These are phyloP conservation scores for Suillus sp. DNA, from an alignment of 768 basidiomycete genomes.

Conservation along the genomic window DNA sequence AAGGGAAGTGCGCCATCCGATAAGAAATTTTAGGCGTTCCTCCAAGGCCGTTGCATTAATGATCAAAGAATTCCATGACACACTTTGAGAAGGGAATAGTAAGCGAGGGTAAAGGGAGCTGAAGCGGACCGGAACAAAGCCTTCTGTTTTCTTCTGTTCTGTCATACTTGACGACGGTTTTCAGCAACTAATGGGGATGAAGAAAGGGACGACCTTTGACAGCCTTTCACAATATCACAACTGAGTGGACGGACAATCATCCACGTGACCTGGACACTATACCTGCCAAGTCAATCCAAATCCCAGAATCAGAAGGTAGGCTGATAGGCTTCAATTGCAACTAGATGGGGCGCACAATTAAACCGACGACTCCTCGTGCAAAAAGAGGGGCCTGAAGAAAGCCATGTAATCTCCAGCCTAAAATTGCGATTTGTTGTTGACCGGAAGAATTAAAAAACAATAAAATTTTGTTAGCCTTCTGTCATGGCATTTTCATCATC, in stretches of 20 bases:
- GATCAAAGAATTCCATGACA: background rate
- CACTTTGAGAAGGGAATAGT: background rate
- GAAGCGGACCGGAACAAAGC: background rate
- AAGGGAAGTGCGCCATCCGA: slow-evolving; percentile 5
- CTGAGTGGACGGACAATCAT: background rate
- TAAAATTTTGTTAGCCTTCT: slow-evolving; percentile 22
- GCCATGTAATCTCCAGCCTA: background rate
- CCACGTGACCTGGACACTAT: slow-evolving; percentile 12
- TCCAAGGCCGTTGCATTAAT: background rate
- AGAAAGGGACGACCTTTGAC: slow-evolving; percentile 10
- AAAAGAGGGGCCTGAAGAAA: background rate
- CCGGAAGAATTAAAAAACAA: slow-evolving; percentile 4
- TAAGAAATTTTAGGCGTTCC: slow-evolving; percentile 7
- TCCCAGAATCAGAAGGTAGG: background rate
- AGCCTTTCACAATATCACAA: slow-evolving; percentile 8
- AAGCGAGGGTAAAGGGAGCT: background rate
- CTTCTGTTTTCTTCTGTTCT: background rate
- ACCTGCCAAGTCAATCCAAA: slow-evolving; percentile 5
- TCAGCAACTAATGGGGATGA: slow-evolving; percentile 9
- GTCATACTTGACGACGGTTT: slow-evolving; percentile 2
- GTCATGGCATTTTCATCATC: slow-evolving; percentile 25
- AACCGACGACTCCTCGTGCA: background rate
- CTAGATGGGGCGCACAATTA: slow-evolving; percentile 8
- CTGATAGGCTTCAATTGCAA: slow-evolving; percentile 4
- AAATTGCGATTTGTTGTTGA: slow-evolving; percentile 4